These are phyloP conservation scores for Meyerozyma carpophila DNA, from an alignment of 1,139 yeast species.

Conservation along the genomic window DNA sequence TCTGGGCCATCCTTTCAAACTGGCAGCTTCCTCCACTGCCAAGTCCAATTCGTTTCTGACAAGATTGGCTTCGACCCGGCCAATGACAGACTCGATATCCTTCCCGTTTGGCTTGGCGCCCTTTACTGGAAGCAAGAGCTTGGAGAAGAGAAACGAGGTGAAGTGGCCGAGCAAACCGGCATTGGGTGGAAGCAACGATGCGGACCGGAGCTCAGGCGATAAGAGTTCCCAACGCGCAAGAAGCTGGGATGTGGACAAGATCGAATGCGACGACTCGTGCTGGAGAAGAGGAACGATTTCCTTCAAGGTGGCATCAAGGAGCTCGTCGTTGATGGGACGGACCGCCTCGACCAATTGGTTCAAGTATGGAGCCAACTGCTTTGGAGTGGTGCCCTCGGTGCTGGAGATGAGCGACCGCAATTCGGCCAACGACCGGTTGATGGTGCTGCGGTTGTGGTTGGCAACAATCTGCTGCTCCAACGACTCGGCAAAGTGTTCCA, in stretches of 20 bases:
- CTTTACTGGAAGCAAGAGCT: conserved; percentile 64
- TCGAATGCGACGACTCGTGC: conserved; percentile 50
- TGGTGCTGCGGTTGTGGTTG: conserved; percentile 50
- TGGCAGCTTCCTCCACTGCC: conserved; percentile 90
- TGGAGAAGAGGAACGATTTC: conserved; percentile 41
- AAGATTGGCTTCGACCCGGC: conserved; percentile 76
- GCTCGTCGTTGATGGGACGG: conserved; percentile 37
- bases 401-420: conserved; percentile 37
- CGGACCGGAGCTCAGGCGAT: conserved; percentile 82
- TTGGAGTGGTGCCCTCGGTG: conserved; percentile 19
- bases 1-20: conserved; percentile 91
- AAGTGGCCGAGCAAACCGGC: conserved; percentile 94
- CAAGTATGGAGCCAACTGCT: conserved; percentile 37
- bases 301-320: conserved; percentile 29
- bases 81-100: conserved; percentile 84
- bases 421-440: conserved; percentile 52
- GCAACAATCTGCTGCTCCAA: conserved; percentile 53
- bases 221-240: conserved; percentile 67
- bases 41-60: conserved; percentile 72
- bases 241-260: conserved; percentile 63
- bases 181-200: conserved; percentile 85
- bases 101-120: conserved; percentile 56
- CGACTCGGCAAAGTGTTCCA: conserved; percentile 55
- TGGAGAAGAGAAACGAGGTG: conserved; percentile 72
- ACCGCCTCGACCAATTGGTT: conserved; percentile 43